Evolutionary conservation across 371 early-diverging fungal species (phyloP).

Genomic region (Lichtheimia corymbifera): DNA sequence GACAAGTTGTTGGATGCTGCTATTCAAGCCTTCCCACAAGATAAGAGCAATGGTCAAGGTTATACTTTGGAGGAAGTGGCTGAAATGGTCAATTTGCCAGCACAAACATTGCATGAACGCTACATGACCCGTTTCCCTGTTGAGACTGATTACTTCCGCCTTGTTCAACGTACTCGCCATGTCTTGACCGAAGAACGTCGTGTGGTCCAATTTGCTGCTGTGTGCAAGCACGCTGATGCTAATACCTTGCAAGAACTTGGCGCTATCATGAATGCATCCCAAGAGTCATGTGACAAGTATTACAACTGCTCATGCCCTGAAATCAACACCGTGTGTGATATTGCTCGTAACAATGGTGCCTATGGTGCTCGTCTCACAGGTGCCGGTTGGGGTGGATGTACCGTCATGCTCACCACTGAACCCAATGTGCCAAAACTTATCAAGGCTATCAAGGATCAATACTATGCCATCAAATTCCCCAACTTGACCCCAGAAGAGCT

Average conservation of each 20-base stretch:
- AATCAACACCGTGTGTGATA: conserved; percentile 75
- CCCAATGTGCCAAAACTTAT: conserved; percentile 67
- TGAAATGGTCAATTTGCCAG: conserved; percentile 51
- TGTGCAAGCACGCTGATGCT: conserved; percentile 58
- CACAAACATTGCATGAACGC: conserved; percentile 53
- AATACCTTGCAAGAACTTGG: conserved; percentile 61
- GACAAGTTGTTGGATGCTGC: conserved; percentile 24
- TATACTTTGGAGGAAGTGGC: conserved; percentile 71
- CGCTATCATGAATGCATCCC: conserved; percentile 88
- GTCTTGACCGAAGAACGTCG: conserved; percentile 83
- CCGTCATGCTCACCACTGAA: conserved; percentile 81
- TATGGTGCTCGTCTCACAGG: conserved; percentile 87
- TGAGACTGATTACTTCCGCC: conserved; percentile 71
- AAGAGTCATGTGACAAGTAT: conserved; percentile 75
- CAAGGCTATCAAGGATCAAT: conserved; percentile 64
- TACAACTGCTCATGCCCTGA: conserved; percentile 92
- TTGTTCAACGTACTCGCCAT: conserved; percentile 82
- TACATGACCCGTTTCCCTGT: conserved; percentile 73
- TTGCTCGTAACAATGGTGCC: conserved; percentile 77
- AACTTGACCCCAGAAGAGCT: conserved; percentile 52
- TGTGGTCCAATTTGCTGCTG: conserved; percentile 77
- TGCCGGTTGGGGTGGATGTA: conserved; percentile 97
- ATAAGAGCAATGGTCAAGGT: conserved; percentile 43
- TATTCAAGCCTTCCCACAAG: conserved; percentile 22
- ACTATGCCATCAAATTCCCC: conserved; percentile 66